Evolutionary conservation across 2,329 filamentous ascomycete genomes (phyloP), one percentile per base, ranked within the genome.

Genomic region (Botrytis porri): DNA sequence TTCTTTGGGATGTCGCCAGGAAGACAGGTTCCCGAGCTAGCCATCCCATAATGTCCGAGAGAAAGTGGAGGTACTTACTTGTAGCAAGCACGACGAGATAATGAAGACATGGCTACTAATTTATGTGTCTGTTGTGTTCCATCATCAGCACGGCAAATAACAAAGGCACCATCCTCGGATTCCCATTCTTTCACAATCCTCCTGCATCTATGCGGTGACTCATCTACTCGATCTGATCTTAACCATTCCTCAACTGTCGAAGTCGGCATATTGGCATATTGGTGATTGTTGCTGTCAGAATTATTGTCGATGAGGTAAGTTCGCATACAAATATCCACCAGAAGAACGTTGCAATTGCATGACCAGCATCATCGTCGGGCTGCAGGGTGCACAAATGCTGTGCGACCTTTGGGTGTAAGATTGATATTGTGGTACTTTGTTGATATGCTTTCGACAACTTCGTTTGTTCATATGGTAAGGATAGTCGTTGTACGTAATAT

Each of bases 21-120:
- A n/a, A 57, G 65, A 67, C 35, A 41, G 32, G 37, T 18, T 41
- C 45, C 45, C 43, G 43, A 25, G 37, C 45, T 57, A 14, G 16
- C 6, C n/a, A 51, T 54, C 20, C 41, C 69, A 41, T 35, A 29
- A 45, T 45, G 37, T 61, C 41, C 8, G 12, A 59, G 12, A 25
- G n/a, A 8, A 43, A 18, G 63, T 37, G 35, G 39, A 48, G 32
- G 12, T 22, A 72, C 70, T 72, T 69, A 72, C 84, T 91, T 81
- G 74, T 81, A 81, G 88, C 92, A 95, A 79, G 92, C 92, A 84
- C 92, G 91, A 84, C 92, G 92, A 82, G 92, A 93, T 80, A 94
- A 88, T 75, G 90, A 92, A 85, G 92, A 92, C 92, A 94, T 95
- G 79, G 81, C 77, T 74, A 79, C 75, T 77, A 81, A 76, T 77